Evolutionary conservation across 805 yeast species (phyloP), one percentile per base, ranked within the genome.

Genomic region (Candida michaelii): DNA sequence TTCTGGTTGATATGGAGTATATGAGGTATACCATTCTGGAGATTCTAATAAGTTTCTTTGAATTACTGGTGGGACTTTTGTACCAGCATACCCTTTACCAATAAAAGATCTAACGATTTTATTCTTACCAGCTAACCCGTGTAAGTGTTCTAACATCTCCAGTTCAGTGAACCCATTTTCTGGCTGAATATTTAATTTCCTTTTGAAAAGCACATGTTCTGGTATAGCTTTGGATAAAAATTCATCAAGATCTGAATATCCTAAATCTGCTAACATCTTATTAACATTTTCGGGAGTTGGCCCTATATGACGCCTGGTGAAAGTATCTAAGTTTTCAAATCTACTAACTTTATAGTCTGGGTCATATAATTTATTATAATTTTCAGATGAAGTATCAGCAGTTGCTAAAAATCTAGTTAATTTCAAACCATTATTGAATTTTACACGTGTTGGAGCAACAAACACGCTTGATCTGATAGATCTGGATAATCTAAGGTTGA

Each of bases 11-110:
- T 93, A 93, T 27, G 99, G 99, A 17, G 99, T 93, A 63, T 93
- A 93, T 1, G 97, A 89, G 15, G 99, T 93, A 73, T 93, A 93
- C 99, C 99, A 93, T 60, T 89, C 96, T 5, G 99, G 99, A 47
- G 84, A 80, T 65, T 93, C 99, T 44, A 93, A 70, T 45, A 93
- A 65, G 57, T 93, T 93, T 61, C 99, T 81, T 70, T 88, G 95
- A 53, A 93, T 86, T 27, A 91, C 97, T 1, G 95, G 85, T 0
- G 99, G 99, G 35, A 88, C 71, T 40, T 78, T 73, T 0, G 98
- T 91, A 45, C 95, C 95, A 53, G 88, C 85, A 65, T 91, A 93
- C 30, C 99, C 99, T 61, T 87, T 86, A 48, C 99, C 99, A 45
- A 93, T 91, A 53, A 82, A 83, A 30, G 90, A 79, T 63, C 79